Evolutionary conservation across 352 stramenopile species (phyloP).

Genomic region (Phytopythium litorale): DNA sequence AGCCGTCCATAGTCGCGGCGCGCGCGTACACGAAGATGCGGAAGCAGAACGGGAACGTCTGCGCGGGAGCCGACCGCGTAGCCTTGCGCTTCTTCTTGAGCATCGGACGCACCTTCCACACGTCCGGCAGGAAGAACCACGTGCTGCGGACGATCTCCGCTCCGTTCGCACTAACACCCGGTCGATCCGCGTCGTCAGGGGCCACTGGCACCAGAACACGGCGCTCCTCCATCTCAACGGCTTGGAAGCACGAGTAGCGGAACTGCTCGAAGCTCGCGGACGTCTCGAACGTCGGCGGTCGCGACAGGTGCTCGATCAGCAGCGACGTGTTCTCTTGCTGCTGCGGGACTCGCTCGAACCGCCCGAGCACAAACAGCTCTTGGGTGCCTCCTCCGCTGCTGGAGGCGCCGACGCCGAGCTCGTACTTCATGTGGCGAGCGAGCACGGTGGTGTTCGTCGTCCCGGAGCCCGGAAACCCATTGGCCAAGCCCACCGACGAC

Average conservation of each 20-base stretch:
- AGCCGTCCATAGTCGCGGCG: slow-evolving; percentile 8
- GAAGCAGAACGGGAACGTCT: slow-evolving; percentile 87
- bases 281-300: slow-evolving; percentile 38
- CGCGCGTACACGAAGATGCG: slow-evolving; percentile 69
- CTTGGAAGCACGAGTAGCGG: slow-evolving; percentile 77
- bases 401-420: slow-evolving; percentile 31
- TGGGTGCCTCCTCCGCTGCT: slow-evolving; percentile 34
- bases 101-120: slow-evolving; percentile 88
- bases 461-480: background rate
- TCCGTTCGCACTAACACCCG: background rate
- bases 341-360: slow-evolving; percentile 77
- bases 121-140: slow-evolving; percentile 85
- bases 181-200: slow-evolving; percentile 8
- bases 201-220: slow-evolving; percentile 23
- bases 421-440: slow-evolving; percentile 58
- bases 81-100: slow-evolving; percentile 89
- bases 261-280: slow-evolving; percentile 65
- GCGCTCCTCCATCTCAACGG: slow-evolving; percentile 76
- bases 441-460: background rate
- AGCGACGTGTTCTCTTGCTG: slow-evolving; percentile 44
- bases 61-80: slow-evolving; percentile 68
- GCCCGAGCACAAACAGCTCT: slow-evolving; percentile 71
- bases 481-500: slow-evolving; percentile 1
- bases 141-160: slow-evolving; percentile 43
- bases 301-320: slow-evolving; percentile 34